Evolutionary conservation across 495 filamentous ascomycete species (phyloP).

Genomic region (Pyrenula aspistea): DNA sequence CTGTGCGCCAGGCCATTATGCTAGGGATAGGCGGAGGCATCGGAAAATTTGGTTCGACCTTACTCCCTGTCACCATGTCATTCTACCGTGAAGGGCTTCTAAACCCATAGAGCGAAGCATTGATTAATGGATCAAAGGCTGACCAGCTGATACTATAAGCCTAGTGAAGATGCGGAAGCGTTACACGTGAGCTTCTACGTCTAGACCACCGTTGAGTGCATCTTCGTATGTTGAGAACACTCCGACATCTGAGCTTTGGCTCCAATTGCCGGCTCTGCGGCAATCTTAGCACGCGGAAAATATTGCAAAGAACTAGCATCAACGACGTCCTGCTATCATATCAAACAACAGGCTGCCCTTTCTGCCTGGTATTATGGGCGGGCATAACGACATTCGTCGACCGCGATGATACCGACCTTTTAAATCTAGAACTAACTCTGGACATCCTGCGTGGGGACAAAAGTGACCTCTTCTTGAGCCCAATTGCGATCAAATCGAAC

Average conservation of each 20-base stretch:
- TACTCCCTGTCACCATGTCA: too few relatives aligned
- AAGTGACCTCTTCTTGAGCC: neutral
- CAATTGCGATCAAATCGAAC: neutral
- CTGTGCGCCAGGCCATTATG: too few relatives aligned
- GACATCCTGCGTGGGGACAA: neutral
- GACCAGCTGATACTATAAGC: too few relatives aligned
- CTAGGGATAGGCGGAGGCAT: too few relatives aligned
- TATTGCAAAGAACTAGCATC: neutral
- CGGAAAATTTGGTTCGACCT: too few relatives aligned
- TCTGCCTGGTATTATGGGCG: neutral
- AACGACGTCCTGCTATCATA: neutral
- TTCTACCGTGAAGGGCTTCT: too few relatives aligned
- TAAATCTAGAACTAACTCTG: neutral
- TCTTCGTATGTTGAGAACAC: neutral
- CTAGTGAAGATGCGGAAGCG: too few relatives aligned
- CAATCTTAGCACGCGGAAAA: neutral
- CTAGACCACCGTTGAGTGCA: too few relatives aligned
- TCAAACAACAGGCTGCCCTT: neutral
- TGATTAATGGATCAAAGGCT: too few relatives aligned
- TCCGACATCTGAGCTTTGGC: neutral
- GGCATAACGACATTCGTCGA: neutral
- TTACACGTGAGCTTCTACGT: too few relatives aligned
- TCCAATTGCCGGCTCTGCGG: neutral
- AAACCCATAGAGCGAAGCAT: too few relatives aligned
- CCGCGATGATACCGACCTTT: neutral